Base-by-base conservation (phyloP, 2,329 filamentous ascomycete species). In the Apiospora hydei region DNA sequence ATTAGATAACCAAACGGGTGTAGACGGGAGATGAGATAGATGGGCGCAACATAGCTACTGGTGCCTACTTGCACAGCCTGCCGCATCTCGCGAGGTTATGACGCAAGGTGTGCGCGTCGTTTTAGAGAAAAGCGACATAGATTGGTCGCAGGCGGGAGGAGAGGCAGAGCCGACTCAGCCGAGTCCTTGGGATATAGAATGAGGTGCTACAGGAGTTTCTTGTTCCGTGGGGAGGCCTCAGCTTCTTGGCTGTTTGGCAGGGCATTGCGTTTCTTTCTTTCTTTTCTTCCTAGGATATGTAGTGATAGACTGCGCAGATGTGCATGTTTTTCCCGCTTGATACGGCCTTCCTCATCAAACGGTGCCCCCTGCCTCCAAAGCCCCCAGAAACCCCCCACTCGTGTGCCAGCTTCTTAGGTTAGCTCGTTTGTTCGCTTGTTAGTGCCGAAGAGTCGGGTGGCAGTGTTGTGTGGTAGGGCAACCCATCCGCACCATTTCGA, bases 151-250 rank as follows among this genome's bases (percentile, higher is more conserved):
- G 3, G 21, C 16, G 18, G 16, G 53, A 18, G 16, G 53, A 38
- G 30, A 61, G 53, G 30, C 30, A 34, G 53, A 38, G 49, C n/a
- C 16, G 51, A 57, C 26, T 34, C 30, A 38, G 49, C n/a, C 16
- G 51, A 57, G 51, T 34, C 30, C 30, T 61, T 38, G 53, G 53
- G 53, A 61, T 61, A 61, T 61, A 61, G 53, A 61, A n/a, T 16
- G 30, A 38, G 57, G 30, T 64, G 57, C 57, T 64, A 64, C 21
- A 34, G 57, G 57, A 64, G 57, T 64, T 41, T 64, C 57, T 64
- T 68, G 66, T 68, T 68, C 47, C n/a, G 46, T 46, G 44, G 66
- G 66, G 66, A 68, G 66, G 66, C 66, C 44, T 68, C 66, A 30
- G 66, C 41, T 18, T 61, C 57, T 41, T 64, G 57, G 57, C 57